Base-by-base conservation (phyloP, 2,329 filamentous ascomycete genomes). In the Helminthosporium solani region DNA sequence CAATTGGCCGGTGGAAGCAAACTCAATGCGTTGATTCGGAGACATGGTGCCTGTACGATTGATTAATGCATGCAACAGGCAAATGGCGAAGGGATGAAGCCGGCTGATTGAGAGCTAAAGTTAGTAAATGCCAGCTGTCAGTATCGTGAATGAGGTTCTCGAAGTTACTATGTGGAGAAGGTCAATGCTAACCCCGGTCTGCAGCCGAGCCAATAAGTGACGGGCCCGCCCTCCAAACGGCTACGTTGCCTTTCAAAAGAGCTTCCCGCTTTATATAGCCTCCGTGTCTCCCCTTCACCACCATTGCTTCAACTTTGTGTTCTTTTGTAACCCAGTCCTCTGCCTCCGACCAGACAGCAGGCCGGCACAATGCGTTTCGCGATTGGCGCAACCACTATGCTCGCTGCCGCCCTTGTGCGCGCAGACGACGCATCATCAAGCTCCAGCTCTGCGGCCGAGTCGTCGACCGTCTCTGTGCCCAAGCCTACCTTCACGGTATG, bases 401-500 rank as follows among this genome's bases (percentile, higher is more conserved):
- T 87, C 67, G 86, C 80, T 64, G 80, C 88, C 70, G 87, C 88
- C 65, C 83, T 87, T 67, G 86, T 85, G 58, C 81, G 84, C 70
- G 82, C 83, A 58, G 85, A 85, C 66, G 81, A 86, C 67, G 79
- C 80, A 62, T 72, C 72, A 33, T 63, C 69, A 40, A 70, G 70
- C 61, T 63, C 69, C 67, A 60, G 70, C 70, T 56, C 71, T 67
- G 71, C 66, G 41, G 70, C 71, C 42, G 74, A 79, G 55, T 74
- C 78, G 23, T 74, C 83, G 16, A 78, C 85, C 47, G 74, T 82
- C 44, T 72, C 80, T 40, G 76, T 86, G 47, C 78, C 85, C 68
- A 83, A 89, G 62, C 87, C 92, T 37, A 88, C 84, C 46, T 96
- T 96, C 70, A 95, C 90, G 56, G 91, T 96, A 80, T 78, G 90